These are phyloP conservation scores for Paraurostyla sp. DNA, from an alignment of 73 alveolate species.

Conservation along the genomic window DNA sequence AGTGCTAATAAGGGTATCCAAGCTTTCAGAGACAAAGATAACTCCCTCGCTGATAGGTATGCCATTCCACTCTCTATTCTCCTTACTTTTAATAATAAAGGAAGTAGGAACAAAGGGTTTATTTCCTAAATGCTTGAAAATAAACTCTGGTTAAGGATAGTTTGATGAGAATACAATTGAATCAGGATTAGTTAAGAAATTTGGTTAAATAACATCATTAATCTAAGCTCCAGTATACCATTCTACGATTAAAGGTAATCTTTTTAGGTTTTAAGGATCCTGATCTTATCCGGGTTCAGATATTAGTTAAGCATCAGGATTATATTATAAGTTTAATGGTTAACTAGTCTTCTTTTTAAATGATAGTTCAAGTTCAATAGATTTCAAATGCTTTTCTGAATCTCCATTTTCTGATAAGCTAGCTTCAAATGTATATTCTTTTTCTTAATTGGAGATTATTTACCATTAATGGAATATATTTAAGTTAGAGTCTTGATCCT, in stretches of 20 bases:
- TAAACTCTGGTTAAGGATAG: slow-evolving; percentile 66
- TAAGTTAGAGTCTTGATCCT: not conserved
- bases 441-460: too few species aligned
- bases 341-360: too few species aligned
- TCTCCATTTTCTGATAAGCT: too few species aligned
- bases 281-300: too few species aligned
- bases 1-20: slow-evolving; percentile 45
- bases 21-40: slow-evolving; percentile 47
- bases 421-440: too few species aligned
- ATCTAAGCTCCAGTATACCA: slow-evolving; percentile 48
- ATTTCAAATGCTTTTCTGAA: too few species aligned
- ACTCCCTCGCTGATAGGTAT: slow-evolving; percentile 64
- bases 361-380: too few species aligned
- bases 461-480: not conserved
- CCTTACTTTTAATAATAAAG: slow-evolving; percentile 55
- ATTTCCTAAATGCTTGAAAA: slow-evolving; percentile 13
- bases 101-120: slow-evolving; percentile 14
- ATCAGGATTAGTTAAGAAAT: slow-evolving; percentile 45
- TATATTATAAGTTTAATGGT: too few species aligned
- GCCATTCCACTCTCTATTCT: slow-evolving; percentile 51
- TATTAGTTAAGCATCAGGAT: not conserved
- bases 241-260: slow-evolving; percentile 57
- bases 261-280: not conserved
- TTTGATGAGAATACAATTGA: slow-evolving; percentile 53
- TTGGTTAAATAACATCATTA: slow-evolving; percentile 22